Evolutionary conservation across 768 basidiomycete genomes (phyloP).

Genomic region (Suillus bovinus): DNA sequence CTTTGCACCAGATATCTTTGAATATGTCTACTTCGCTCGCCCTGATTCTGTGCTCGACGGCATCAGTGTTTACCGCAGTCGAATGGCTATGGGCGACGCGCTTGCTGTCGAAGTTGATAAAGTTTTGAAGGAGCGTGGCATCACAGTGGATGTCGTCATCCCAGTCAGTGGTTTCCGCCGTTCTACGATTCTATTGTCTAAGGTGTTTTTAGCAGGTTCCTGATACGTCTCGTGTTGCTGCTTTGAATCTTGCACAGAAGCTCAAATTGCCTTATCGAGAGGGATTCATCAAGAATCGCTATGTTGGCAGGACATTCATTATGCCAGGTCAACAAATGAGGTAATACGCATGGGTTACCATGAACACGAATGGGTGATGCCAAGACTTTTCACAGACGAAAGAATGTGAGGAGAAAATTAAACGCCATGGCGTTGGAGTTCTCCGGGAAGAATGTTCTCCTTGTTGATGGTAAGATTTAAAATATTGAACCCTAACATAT

Average conservation of each 20-base stretch:
- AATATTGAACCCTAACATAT: background rate
- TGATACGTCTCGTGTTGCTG: slow-evolving; percentile 95
- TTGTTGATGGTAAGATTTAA: slow-evolving; percentile 80
- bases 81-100: slow-evolving; percentile 99
- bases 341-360: slow-evolving; percentile 33
- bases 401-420: slow-evolving; percentile 92
- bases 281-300: slow-evolving; percentile 98
- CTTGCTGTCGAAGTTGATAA: slow-evolving; percentile 84
- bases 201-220: slow-evolving; percentile 65
- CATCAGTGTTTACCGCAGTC: slow-evolving; percentile 93
- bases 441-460: slow-evolving; percentile 83
- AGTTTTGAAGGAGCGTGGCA: slow-evolving; percentile 63
- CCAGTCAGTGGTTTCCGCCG: slow-evolving; percentile 50
- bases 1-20: slow-evolving; percentile 98
- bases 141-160: slow-evolving; percentile 95
- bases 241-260: slow-evolving; percentile 91
- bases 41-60: slow-evolving; percentile 98
- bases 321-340: slow-evolving; percentile 99
- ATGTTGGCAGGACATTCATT: slow-evolving; percentile 97
- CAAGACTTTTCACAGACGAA: slow-evolving; percentile 51
- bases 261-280: slow-evolving; percentile 91
- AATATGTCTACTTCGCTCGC: slow-evolving; percentile 97
- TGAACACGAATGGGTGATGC: background rate
- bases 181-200: background rate
- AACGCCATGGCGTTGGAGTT: slow-evolving; percentile 99